Evolutionary conservation across 371 early-diverging fungal genomes (phyloP).

Genomic region (Phascolomyces articulosus): DNA sequence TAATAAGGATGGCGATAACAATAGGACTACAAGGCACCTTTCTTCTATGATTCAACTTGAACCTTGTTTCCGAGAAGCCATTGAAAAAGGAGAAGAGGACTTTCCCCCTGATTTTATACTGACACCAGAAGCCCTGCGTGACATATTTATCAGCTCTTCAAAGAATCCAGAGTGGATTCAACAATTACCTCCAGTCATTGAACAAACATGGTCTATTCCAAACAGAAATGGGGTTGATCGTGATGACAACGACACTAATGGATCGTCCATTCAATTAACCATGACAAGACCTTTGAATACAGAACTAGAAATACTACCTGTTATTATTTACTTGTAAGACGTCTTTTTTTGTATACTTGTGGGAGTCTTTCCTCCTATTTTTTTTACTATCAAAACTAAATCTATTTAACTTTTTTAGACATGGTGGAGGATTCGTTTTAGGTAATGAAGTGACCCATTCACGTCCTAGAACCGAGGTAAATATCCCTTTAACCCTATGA

Average conservation of each 20-base stretch:
- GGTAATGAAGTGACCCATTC: constrained; percentile 9
- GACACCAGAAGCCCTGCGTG: neutral
- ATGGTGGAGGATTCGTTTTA: constrained; percentile 21
- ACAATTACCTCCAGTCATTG: neutral
- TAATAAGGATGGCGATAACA: no score
- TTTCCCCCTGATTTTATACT: neutral
- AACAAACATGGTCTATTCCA: neutral
- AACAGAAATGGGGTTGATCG: neutral
- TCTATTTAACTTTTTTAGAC: neutral
- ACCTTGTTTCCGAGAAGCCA: neutral
- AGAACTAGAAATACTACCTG: constrained; percentile 7
- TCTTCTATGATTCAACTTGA: no score
- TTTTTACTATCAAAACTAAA: neutral
- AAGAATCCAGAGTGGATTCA: neutral
- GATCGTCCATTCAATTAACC: neutral
- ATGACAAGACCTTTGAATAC: constrained; percentile 6
- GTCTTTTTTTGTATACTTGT: neutral
- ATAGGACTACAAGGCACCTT: no score
- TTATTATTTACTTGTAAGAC: constrained; percentile 11
- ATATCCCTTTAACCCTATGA: no score
- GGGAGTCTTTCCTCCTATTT: neutral
- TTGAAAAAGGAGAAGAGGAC: neutral
- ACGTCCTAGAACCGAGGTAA: constrained; percentile 5
- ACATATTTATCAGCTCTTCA: neutral
- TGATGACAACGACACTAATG: no score